Base-by-base conservation (phyloP, 306 rosid genomes). In the Gastrolobium villosum region DNA sequence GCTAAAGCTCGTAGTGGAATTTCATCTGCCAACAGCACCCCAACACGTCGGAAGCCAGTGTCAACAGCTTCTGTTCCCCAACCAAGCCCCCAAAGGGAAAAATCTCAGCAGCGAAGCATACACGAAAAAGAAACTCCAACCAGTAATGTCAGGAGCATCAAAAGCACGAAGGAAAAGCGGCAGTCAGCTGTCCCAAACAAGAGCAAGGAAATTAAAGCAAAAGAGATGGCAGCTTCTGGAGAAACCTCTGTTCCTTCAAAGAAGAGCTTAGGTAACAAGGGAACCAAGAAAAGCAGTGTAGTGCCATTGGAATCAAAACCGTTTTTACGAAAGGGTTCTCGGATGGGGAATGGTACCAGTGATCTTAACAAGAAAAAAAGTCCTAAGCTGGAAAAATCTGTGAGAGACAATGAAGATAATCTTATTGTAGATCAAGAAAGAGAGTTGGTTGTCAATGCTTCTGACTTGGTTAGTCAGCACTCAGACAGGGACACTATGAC, bases 301-400 rank as follows among this genome's bases (percentile, higher is more conserved):
- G 99, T 95, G 56, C 99, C 99, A 13, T 81, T 95, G 86, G 99
- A 95, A 78, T 88, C 97, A 35, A 95, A 91, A 85, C 92, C 99
- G 65, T 89, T 88, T 87, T 90, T 90, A 11, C 97, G 94, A 1
- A 95, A 91, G 86, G 92, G 97, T 88, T 87, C 97, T 49, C 85
- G 94, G 82, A 74, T 76, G 73, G 82, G 81, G 46, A 66, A 84
- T 37, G 89, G 87, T 75, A 72, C 81, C 40, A 74, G 76, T 69
- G 80, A 86, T 79, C 81, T 79, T 72, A 91, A 50, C 86, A 95
- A 87, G 91, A 86, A 78, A 72, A 89, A 76, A 46, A 72, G 66
- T 84, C 83, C 91, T 5, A 88, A 83, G 56, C 56, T 66, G 8
- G 91, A 88, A 37, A 90, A 84, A 69, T 75, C 93, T 82, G 69